These are phyloP conservation scores for Fusarium nelsonii DNA, from an alignment of 2,329 filamentous ascomycete genomes.

Conservation along the genomic window DNA sequence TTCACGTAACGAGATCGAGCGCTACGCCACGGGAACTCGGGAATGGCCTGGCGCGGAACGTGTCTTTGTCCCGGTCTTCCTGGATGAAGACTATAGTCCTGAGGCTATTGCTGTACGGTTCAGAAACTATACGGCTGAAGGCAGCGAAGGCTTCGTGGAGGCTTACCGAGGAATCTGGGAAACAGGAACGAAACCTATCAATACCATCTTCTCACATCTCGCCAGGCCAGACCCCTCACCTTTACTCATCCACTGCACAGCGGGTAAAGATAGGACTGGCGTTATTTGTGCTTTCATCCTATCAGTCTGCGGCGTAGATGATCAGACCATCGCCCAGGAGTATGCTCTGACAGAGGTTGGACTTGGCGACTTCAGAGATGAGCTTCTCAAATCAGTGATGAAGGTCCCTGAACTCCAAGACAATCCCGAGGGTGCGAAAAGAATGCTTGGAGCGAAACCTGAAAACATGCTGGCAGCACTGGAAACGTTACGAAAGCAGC, in stretches of 20 bases:
- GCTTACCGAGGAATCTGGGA: slow-evolving; percentile 73
- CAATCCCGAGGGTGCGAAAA: slow-evolving; percentile 58
- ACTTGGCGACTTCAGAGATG: slow-evolving; percentile 64
- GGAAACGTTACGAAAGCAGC: slow-evolving; percentile 67
- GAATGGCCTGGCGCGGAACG: slow-evolving; percentile 58
- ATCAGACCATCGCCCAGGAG: slow-evolving; percentile 72
- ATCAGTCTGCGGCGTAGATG: slow-evolving; percentile 70
- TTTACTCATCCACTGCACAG: slow-evolving; percentile 78
- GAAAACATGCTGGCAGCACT: slow-evolving; percentile 64
- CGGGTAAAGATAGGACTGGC: slow-evolving; percentile 82
- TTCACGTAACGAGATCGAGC: slow-evolving; percentile 69
- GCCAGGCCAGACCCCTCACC: slow-evolving; percentile 58
- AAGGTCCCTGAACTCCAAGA: slow-evolving; percentile 63
- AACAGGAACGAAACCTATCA: slow-evolving; percentile 65
- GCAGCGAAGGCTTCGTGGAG: slow-evolving; percentile 69
- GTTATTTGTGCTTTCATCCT: slow-evolving; percentile 76
- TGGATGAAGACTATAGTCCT: slow-evolving; percentile 70
- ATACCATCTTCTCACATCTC: slow-evolving; percentile 67
- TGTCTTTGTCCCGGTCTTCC: slow-evolving; percentile 74
- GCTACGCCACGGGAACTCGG: slow-evolving; percentile 51
- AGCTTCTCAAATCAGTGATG: slow-evolving; percentile 64
- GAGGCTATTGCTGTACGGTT: slow-evolving; percentile 72
- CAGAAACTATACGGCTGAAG: slow-evolving; percentile 68
- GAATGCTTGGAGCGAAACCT: slow-evolving; percentile 61
- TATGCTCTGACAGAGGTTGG: slow-evolving; percentile 76